phyloP scores from a whole-genome alignment of 1,139 yeast genomes.

The Suhomyces chickasaworum region DNA sequence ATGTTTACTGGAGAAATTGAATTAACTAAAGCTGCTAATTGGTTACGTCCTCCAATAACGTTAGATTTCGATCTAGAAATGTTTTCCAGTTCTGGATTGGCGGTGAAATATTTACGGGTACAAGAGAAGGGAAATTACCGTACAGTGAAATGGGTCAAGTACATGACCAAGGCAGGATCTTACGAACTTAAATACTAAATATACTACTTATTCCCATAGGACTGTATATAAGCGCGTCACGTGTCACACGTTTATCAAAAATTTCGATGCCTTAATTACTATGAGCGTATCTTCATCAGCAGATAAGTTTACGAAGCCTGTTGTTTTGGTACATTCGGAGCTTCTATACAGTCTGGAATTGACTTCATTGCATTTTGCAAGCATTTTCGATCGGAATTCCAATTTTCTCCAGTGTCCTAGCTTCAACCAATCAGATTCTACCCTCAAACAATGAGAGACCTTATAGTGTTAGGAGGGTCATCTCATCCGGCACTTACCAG shows the following conservation, averaged over 20 bases:
- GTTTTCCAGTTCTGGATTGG: conserved; percentile 79
- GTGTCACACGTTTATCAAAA: conserved; percentile 9
- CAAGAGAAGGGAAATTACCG: conserved; percentile 64
- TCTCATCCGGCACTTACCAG: conserved; percentile 68
- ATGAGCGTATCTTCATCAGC: not conserved
- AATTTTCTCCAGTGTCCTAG: not conserved
- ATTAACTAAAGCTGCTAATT: conserved; percentile 34
- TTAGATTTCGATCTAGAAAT: conserved; percentile 69
- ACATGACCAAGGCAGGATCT: conserved; percentile 71
- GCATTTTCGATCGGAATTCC: not conserved
- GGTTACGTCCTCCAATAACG: conserved; percentile 80
- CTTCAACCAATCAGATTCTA: not conserved
- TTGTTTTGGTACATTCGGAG: not conserved
- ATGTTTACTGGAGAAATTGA: conserved; percentile 55
- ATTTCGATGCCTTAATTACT: conserved; percentile 8
- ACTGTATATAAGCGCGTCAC: conserved; percentile 1
- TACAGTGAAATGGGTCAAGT: conserved; percentile 87
- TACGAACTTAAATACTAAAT: conserved; percentile 69
- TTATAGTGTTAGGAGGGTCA: conserved; percentile 75
- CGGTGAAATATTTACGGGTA: conserved; percentile 72
- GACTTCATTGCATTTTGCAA: not conserved
- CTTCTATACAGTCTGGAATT: not conserved
- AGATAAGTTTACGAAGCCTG: not conserved
- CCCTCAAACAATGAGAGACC: conserved; percentile 57
- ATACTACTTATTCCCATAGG: not conserved